A percentile compares a stretch with the other conserved stretches of the same genome.
Conservation (phyloP, 441 rosid genomes). For the Pelargonium cotyledonis region DNA sequence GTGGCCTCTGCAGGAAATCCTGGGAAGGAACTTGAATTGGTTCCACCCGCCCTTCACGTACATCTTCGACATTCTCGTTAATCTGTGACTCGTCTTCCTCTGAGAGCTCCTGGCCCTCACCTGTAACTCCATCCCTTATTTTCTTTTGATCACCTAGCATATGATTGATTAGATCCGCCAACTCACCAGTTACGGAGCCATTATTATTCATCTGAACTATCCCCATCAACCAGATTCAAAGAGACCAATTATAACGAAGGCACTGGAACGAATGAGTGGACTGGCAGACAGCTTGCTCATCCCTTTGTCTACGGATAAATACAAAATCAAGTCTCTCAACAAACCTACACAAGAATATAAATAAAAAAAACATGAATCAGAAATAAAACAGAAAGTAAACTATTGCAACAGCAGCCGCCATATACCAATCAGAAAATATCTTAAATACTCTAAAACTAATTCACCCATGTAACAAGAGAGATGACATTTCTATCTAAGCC, state of each 20-base stretch:
- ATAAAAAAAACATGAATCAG: background rate
- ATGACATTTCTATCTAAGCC: background rate
- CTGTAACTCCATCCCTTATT: conserved; percentile 21
- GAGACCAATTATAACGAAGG: conserved; percentile 21
- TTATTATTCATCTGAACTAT: conserved; percentile 36
- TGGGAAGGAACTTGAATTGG: conserved; percentile 24
- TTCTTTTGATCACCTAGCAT: conserved; percentile 22
- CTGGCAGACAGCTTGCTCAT: conserved; percentile 23
- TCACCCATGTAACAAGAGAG: background rate
- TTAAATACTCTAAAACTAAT: background rate
- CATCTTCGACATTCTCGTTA: conserved; percentile 28
- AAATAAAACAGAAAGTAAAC: background rate
- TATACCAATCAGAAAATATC: background rate
- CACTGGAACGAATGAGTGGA: conserved; percentile 20
- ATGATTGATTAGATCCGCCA: conserved; percentile 25
- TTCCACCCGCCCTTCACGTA: conserved; percentile 32
- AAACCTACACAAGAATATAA: background rate
- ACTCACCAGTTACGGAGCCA: conserved; percentile 28
- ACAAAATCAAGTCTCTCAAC: background rate
- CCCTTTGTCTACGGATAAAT: conserved; percentile 17
- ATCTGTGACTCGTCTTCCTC: conserved; percentile 28
- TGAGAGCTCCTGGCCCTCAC: conserved; percentile 19
- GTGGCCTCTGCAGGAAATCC: conserved; percentile 31
- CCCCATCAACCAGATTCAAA: conserved; percentile 31
- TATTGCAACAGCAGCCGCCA: background rate